Evolutionary conservation across 2,329 filamentous ascomycete genomes (phyloP).

Genomic region (Zasmidium citrigriseum): DNA sequence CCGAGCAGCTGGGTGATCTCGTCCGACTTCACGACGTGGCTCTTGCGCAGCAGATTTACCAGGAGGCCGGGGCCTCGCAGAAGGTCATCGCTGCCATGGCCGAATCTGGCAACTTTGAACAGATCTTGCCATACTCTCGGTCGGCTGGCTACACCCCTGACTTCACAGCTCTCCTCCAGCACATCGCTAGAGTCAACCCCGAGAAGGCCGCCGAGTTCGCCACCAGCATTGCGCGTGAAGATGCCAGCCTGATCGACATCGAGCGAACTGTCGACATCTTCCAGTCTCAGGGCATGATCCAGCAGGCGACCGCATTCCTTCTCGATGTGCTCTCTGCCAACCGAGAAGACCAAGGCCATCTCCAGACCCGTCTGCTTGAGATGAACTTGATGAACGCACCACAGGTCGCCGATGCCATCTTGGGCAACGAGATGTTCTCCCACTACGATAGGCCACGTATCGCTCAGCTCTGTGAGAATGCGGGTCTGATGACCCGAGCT

Average conservation of each 20-base stretch:
- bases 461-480: constrained; percentile 88
- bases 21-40: constrained; percentile 86
- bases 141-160: constrained; percentile 90
- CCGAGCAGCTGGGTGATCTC: constrained; percentile 93
- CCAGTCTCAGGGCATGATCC: constrained; percentile 96
- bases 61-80: constrained; percentile 84
- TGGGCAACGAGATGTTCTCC: constrained; percentile 98
- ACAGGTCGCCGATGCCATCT: constrained; percentile 95
- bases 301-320: constrained; percentile 96
- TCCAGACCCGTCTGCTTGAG: constrained; percentile 93
- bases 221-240: constrained; percentile 84
- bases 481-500: constrained; percentile 70
- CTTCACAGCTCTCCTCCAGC: constrained; percentile 86
- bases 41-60: constrained; percentile 84
- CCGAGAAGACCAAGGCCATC: constrained; percentile 84
- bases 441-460: constrained; percentile 92
- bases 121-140: constrained; percentile 88
- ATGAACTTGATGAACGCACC: constrained; percentile 98
- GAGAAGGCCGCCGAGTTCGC: constrained; percentile 96
- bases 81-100: constrained; percentile 96
- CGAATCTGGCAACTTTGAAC: constrained; percentile 94
- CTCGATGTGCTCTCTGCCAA: constrained; percentile 95
- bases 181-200: constrained; percentile 78
- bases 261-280: constrained; percentile 97
- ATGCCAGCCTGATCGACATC: constrained; percentile 84